Evolutionary conservation across 2,329 filamentous ascomycete genomes (phyloP), one percentile per base, ranked within the genome.

Genomic region (Ambrosiella beaveri): DNA sequence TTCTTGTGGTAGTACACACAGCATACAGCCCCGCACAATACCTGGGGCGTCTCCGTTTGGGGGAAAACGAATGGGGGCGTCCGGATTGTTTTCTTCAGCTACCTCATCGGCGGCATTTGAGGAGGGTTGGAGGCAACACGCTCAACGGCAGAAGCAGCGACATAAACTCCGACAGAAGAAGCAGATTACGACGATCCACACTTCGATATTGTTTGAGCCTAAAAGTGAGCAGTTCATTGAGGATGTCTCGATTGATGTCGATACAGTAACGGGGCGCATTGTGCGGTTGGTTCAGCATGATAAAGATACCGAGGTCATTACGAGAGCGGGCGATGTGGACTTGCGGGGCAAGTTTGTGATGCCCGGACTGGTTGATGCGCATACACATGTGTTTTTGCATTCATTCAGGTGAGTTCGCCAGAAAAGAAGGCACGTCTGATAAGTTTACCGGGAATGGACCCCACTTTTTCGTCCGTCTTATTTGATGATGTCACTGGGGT

Each of bases 381-480:
- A 79, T 62, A 77, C 76, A 0, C 76, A 79, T 63, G 71, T 79
- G n/a, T 78, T 80, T 62, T 67, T 79, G 7, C 76, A 79, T 64
- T 66, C 72, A 0, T 75, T 76, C 63, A 65, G 65, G 64, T 73
- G 66, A 63, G 60, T 65, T n/a, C 9, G 35, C 40, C 27, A 27
- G 27, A 27, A 27, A 27, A 27, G 3, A 27, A 4, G 27, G 27
- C 27, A 27, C 27, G 27, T 4, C 27, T 27, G 27, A 27, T 27
- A 27, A n/a, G 40, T 41, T n/a, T 41, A 12, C 40, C 3, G 40
- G 5, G 4, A 2, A 27, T 27, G 27, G 7, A n/a, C 40, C 40
- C 44, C 11, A 47, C 44, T 47, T 47, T 47, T 47, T 8, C 8
- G 2, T 13, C 13, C 13, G 44, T 47, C 44, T 8, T 17, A 47